Conservation (phyloP, 176 grass and related monocot species). For the Avena insularis region DNA sequence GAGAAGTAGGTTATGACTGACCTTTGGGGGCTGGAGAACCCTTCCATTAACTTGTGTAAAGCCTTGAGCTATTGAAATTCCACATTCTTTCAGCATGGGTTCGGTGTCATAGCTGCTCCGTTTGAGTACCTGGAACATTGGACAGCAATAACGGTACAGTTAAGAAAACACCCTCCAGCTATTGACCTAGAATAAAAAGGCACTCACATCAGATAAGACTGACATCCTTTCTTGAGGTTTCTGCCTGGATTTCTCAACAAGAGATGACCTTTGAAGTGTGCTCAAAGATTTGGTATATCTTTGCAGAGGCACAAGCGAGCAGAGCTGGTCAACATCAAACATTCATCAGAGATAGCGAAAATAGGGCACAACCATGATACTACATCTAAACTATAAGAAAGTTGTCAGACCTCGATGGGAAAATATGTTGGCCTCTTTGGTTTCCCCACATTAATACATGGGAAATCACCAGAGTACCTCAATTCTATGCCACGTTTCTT, state of each 20-base stretch:
- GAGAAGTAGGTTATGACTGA: constrained; percentile 13
- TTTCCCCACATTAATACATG: constrained; percentile 97
- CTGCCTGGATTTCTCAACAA: constrained; percentile 94
- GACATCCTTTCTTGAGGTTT: constrained; percentile 88
- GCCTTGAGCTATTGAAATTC: constrained; percentile 60
- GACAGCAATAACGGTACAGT: not conserved
- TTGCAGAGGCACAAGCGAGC: constrained; percentile 62
- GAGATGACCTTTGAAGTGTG: constrained; percentile 68
- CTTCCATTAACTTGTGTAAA: constrained; percentile 81
- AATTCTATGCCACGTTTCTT: constrained; percentile 65
- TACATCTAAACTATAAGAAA: not conserved
- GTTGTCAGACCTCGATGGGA: constrained; percentile 62
- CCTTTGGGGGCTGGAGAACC: constrained; percentile 73
- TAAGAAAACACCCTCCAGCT: not conserved
- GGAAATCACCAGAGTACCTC: constrained; percentile 68
- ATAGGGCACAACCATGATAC: not conserved
- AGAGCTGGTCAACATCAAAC: constrained; percentile 59
- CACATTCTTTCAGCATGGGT: constrained; percentile 72
- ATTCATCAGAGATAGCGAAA: constrained; percentile 26
- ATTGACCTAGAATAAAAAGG: not conserved
- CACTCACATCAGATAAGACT: constrained; percentile 65
- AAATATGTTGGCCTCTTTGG: constrained; percentile 81
- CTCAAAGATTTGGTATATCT: constrained; percentile 80
- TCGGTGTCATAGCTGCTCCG: constrained; percentile 73
- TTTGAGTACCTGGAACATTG: constrained; percentile 55